phyloP scores from a whole-genome alignment of 1,284 basidiomycete species.

The Irpex sp. region DNA sequence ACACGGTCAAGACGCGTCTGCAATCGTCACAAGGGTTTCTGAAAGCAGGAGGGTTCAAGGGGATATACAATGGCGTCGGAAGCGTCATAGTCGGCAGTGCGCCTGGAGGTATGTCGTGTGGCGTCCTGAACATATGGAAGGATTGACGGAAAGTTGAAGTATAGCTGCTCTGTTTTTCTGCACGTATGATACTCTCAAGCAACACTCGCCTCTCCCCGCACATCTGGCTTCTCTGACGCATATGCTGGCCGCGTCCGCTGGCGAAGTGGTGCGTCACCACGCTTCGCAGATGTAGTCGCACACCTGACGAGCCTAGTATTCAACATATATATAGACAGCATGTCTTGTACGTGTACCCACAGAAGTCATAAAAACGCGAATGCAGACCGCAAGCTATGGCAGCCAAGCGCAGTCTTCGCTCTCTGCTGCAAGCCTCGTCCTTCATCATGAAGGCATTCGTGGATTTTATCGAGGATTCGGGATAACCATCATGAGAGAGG shows the following conservation, averaged over 20 bases:
- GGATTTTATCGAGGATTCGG: slow-evolving; percentile 83
- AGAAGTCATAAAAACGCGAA: slow-evolving; percentile 88
- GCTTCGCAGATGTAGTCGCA: slow-evolving; percentile 4
- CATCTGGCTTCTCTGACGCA: slow-evolving; percentile 71
- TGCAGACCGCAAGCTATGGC: slow-evolving; percentile 74
- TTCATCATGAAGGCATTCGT: slow-evolving; percentile 54
- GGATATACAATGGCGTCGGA: slow-evolving; percentile 93
- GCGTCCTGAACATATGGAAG: not conserved
- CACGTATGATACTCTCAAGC: slow-evolving; percentile 90
- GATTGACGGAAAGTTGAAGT: not conserved
- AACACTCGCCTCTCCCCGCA: slow-evolving; percentile 53
- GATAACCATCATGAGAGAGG: slow-evolving; percentile 77
- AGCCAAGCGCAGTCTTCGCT: slow-evolving; percentile 42
- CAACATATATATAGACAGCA: slow-evolving; percentile 57
- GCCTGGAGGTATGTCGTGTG: slow-evolving; percentile 74
- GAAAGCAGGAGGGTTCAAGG: slow-evolving; percentile 84
- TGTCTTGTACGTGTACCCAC: slow-evolving; percentile 93
- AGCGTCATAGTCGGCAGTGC: slow-evolving; percentile 96
- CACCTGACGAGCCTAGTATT: slow-evolving; percentile 7
- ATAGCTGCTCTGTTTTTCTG: slow-evolving; percentile 94
- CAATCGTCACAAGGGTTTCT: slow-evolving; percentile 89
- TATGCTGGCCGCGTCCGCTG: slow-evolving; percentile 77
- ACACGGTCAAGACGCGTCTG: slow-evolving; percentile 94
- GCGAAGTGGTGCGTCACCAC: slow-evolving; percentile 69
- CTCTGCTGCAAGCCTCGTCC: slow-evolving; percentile 44